Conservation (phyloP, 2,329 filamentous ascomycete genomes). For the Fusarium robinianum region DNA sequence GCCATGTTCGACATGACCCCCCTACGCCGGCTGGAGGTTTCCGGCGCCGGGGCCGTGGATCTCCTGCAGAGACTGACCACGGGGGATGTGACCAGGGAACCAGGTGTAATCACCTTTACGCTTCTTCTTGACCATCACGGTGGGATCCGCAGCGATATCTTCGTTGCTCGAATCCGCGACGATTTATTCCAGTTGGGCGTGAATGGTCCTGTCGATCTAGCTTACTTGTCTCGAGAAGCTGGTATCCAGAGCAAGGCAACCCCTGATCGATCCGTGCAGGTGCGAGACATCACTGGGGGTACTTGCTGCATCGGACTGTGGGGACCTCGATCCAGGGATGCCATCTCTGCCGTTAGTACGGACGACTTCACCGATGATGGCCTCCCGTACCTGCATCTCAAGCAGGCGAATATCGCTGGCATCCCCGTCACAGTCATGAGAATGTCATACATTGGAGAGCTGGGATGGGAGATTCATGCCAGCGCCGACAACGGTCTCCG, state of each 20-base stretch:
- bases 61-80: conserved; percentile 60
- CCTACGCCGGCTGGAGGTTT: conserved; percentile 60
- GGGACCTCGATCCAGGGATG: conserved; percentile 60
- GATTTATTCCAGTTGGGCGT: conserved; percentile 60
- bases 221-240: conserved; percentile 59
- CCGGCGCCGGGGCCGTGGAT: conserved; percentile 59
- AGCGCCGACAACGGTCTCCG: conserved; percentile 61
- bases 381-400: conserved; percentile 56
- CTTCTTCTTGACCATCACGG: conserved; percentile 59
- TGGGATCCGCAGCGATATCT: conserved; percentile 61
- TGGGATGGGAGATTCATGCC: conserved; percentile 66
- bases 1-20: conserved; percentile 68
- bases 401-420: conserved; percentile 54
- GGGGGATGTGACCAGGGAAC: conserved; percentile 51
- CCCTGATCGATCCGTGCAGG: conserved; percentile 51
- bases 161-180: conserved; percentile 55
- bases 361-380: conserved; percentile 53
- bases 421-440: conserved; percentile 61
- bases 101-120: conserved; percentile 59
- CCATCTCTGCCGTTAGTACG: conserved; percentile 50
- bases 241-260: conserved; percentile 48
- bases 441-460: conserved; percentile 64
- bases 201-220: conserved; percentile 58
- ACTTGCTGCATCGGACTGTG: conserved; percentile 67
- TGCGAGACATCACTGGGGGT: conserved; percentile 62